Evolutionary conservation across 305 asterid genomes (phyloP).

Genomic region (Solanum chacoense): DNA sequence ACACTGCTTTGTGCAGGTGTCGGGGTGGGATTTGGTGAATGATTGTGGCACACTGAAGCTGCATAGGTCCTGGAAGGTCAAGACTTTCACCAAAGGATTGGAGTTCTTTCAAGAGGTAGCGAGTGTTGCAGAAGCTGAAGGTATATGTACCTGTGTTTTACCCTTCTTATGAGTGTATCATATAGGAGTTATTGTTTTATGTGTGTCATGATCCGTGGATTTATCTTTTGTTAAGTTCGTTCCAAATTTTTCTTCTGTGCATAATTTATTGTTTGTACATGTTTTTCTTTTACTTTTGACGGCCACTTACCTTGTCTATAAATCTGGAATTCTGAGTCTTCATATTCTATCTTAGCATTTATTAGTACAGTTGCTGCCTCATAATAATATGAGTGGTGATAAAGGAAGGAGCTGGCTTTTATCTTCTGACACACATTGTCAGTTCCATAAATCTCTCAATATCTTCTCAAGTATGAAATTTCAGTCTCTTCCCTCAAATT

Average conservation of each 20-base stretch:
- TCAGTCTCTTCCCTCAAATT: neutral
- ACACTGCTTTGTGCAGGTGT: slow-evolving; percentile 37
- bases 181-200: neutral
- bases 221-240: neutral
- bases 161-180: neutral
- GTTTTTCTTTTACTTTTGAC: neutral
- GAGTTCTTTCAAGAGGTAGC: slow-evolving; percentile 75
- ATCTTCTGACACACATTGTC: neutral
- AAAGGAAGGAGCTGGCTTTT: neutral
- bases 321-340: neutral
- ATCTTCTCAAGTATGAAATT: neutral
- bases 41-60: slow-evolving; percentile 59
- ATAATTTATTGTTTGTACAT: neutral
- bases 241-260: neutral
- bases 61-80: slow-evolving; percentile 79
- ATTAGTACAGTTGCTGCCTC: neutral
- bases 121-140: slow-evolving; percentile 78
- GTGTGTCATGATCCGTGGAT: neutral
- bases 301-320: neutral
- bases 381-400: neutral
- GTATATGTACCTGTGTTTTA: slow-evolving; percentile 18
- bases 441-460: neutral
- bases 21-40: slow-evolving; percentile 68
- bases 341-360: neutral
- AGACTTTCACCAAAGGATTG: slow-evolving; percentile 75